Conservation (phyloP, 768 basidiomycete genomes). For the Boletellus sp. region DNA sequence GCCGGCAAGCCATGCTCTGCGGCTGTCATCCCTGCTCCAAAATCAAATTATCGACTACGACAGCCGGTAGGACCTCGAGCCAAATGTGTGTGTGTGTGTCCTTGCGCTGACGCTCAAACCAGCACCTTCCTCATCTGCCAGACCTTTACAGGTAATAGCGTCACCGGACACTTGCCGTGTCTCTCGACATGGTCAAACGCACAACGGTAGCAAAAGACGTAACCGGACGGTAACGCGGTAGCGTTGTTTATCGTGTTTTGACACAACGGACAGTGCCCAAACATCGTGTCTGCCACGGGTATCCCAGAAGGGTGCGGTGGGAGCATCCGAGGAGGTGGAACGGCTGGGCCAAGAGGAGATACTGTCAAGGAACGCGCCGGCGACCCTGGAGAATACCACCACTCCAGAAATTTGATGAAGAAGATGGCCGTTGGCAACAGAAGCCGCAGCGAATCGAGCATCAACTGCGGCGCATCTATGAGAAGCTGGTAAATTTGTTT, state of each 20-base stretch:
- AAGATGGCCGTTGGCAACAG: constrained; percentile 88
- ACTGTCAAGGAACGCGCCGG: constrained; percentile 71
- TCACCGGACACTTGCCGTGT: constrained; percentile 81
- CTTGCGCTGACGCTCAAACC: constrained; percentile 42
- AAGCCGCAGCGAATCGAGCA: constrained; percentile 75
- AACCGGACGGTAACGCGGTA: constrained; percentile 86
- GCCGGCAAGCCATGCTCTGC: constrained; percentile 1
- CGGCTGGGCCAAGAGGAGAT: constrained; percentile 59
- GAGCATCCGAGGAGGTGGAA: constrained; percentile 75
- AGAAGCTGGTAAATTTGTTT: constrained; percentile 47
- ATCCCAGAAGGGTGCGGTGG: constrained; percentile 72
- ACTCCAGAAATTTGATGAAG: constrained; percentile 94
- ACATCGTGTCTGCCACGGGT: constrained; percentile 56
- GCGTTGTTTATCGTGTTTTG: constrained; percentile 71
- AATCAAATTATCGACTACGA: constrained; percentile 9
- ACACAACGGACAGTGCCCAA: constrained; percentile 88
- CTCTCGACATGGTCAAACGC: constrained; percentile 79
- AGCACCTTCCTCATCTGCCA: constrained; percentile 89
- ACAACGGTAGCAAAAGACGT: constrained; percentile 94
- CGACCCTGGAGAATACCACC: constrained; percentile 97
- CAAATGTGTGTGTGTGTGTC: background rate
- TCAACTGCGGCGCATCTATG: constrained; percentile 51
- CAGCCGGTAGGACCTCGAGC: background rate
- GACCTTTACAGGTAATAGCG: constrained; percentile 65
- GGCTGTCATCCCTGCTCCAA: background rate